Conservation (phyloP, 192 early-diverging fungal genomes). For the Linnemannia exigua region DNA sequence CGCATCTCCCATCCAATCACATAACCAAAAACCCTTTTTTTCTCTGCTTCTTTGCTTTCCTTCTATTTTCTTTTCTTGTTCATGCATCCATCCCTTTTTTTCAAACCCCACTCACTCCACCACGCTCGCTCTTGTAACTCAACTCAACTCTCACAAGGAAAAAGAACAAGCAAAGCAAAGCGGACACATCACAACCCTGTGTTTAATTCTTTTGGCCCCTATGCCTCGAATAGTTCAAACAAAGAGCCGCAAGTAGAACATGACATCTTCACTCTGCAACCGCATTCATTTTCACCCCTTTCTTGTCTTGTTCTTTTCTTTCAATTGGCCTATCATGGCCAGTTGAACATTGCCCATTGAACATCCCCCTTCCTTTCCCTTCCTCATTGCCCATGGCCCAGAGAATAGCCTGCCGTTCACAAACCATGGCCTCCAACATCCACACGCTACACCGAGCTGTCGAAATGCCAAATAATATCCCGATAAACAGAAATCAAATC, state of each 20-base stretch:
- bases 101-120: not conserved
- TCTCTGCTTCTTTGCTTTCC: not conserved
- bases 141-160: not conserved
- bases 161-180: not conserved
- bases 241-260: not conserved
- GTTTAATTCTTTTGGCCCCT: not conserved
- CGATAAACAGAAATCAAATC: not conserved
- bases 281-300: not conserved
- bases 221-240: not conserved
- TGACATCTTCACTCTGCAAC: not conserved
- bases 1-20: not conserved
- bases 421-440: too few relatives aligned
- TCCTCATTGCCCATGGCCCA: not conserved
- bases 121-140: not conserved
- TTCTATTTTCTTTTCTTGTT: not conserved
- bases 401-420: too few relatives aligned
- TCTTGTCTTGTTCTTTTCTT: conserved; percentile 1
- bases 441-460: not conserved
- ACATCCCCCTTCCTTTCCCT: not conserved
- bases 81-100: not conserved
- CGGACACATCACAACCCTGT: too few relatives aligned
- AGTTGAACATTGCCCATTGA: not conserved
- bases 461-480: not conserved
- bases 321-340: not conserved
- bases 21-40: not conserved